phyloP scores from a whole-genome alignment of 1,139 yeast genomes.

The Diutina scorzettiae region DNA sequence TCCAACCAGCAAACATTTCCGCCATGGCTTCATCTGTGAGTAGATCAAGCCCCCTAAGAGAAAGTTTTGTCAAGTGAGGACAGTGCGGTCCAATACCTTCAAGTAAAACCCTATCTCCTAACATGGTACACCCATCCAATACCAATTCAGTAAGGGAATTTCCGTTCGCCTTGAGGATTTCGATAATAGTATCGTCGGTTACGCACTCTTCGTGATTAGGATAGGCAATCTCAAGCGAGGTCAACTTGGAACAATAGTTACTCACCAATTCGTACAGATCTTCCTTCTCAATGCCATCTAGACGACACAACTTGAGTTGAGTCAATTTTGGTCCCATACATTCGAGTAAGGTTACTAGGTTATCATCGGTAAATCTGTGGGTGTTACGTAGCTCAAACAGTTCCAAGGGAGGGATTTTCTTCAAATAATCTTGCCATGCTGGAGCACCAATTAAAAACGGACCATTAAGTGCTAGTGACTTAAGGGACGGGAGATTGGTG shows the following conservation, averaged over 20 bases:
- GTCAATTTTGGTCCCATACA: slow-evolving; percentile 48
- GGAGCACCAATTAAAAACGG: slow-evolving; percentile 71
- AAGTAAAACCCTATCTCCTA: slow-evolving; percentile 52
- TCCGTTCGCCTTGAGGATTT: slow-evolving; percentile 45
- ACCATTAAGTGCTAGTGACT: slow-evolving; percentile 58
- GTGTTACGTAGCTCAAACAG: slow-evolving; percentile 63
- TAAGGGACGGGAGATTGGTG: slow-evolving; percentile 43
- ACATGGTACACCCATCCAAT: slow-evolving; percentile 59
- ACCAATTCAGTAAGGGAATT: slow-evolving; percentile 43
- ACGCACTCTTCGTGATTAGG: slow-evolving; percentile 56
- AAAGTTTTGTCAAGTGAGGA: slow-evolving; percentile 37
- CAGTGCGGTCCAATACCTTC: slow-evolving; percentile 55
- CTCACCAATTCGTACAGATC: slow-evolving; percentile 55
- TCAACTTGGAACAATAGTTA: slow-evolving; percentile 41
- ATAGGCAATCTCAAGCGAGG: slow-evolving; percentile 53
- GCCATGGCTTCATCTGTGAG: slow-evolving; percentile 54
- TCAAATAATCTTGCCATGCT: slow-evolving; percentile 69
- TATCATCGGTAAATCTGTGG: slow-evolving; percentile 65
- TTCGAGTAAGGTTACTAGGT: slow-evolving; percentile 50
- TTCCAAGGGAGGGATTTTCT: slow-evolving; percentile 21
- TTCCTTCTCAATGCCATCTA: slow-evolving; percentile 57
- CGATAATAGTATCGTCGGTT: slow-evolving; percentile 59
- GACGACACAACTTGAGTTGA: slow-evolving; percentile 38
- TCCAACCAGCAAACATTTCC: slow-evolving; percentile 19
- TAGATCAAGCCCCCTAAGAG: slow-evolving; percentile 43